Evolutionary conservation across 2,329 filamentous ascomycete species (phyloP).

Genomic region (Grosmannia huntii): DNA sequence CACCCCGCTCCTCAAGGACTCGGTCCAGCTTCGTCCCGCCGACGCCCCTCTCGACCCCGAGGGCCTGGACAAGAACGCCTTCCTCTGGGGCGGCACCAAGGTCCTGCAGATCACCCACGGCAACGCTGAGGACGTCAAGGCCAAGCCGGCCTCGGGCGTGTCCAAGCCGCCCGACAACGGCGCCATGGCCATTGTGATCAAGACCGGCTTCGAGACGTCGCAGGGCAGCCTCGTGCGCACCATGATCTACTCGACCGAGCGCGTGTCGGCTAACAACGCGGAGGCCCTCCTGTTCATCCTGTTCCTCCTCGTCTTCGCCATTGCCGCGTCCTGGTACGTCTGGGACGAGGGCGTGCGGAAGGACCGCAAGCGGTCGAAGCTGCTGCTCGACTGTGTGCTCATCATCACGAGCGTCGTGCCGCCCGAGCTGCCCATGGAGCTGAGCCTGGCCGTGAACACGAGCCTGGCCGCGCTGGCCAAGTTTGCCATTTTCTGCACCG

Average conservation of each 20-base stretch:
- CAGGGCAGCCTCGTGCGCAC: constrained; percentile 95
- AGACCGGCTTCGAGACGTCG: constrained; percentile 97
- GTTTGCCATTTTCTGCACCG: constrained; percentile 95
- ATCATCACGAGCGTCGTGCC: constrained; percentile 97
- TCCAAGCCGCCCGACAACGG: constrained; percentile 82
- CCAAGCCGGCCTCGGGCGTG: constrained; percentile 62
- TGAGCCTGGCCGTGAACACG: constrained; percentile 94
- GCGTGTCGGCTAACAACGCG: constrained; percentile 94
- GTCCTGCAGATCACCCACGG: constrained; percentile 90
- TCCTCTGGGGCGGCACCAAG: constrained; percentile 95
- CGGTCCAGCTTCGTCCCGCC: constrained; percentile 73
- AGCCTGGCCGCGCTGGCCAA: constrained; percentile 89
- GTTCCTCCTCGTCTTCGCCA: constrained; percentile 88
- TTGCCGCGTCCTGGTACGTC: constrained; percentile 97
- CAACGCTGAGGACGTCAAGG: constrained; percentile 60
- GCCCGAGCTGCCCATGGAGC: constrained; percentile 96
- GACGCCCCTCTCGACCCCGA: constrained; percentile 76
- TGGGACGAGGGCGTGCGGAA: constrained; percentile 93
- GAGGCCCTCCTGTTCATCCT: constrained; percentile 96
- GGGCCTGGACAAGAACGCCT: constrained; percentile 89
- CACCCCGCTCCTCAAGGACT: constrained; percentile 93
- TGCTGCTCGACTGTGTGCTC: constrained; percentile 92
- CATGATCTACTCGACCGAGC: constrained; percentile 99
- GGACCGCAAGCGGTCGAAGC: constrained; percentile 93
- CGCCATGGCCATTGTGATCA: constrained; percentile 84